Percentiles rank a stretch among this genome's conserved stretches.
Evolutionary conservation across 2,329 filamentous ascomycete genomes (phyloP).

Genomic region (Microsporum canis): DNA sequence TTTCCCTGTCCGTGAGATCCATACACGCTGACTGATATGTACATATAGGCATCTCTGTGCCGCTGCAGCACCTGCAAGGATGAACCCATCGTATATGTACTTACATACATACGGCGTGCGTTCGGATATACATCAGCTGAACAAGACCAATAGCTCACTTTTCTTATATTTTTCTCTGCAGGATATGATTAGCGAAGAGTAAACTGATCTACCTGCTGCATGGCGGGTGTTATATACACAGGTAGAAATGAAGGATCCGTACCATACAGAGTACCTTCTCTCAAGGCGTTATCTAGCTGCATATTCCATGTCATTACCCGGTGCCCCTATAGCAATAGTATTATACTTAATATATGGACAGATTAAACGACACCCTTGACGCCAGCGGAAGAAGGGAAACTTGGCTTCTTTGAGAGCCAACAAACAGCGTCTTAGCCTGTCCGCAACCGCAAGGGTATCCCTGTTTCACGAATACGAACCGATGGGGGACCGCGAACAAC

Average conservation of each 20-base stretch:
- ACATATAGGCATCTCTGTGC: not conserved
- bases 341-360: not conserved
- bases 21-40: not conserved
- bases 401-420: not conserved
- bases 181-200: not conserved
- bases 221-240: not conserved
- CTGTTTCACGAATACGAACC: constrained; percentile 1
- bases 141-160: not conserved
- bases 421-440: not conserved
- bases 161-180: not conserved
- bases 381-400: too few relatives aligned
- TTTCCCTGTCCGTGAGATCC: not conserved
- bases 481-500: not conserved
- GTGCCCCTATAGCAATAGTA: not conserved
- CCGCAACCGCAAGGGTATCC: not conserved
- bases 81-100: not conserved
- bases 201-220: not conserved
- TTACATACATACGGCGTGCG: not conserved
- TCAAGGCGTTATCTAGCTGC: not conserved
- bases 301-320: constrained; percentile 1
- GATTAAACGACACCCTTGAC: too few relatives aligned
- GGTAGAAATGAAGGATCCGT: not conserved
- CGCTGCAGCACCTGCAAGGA: not conserved
- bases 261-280: not conserved
- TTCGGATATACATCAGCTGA: not conserved